Percentiles rank a stretch among this genome's conserved stretches.
Conservation (phyloP, 1,139 yeast species). For the Lodderomyces metapsilosis region DNA sequence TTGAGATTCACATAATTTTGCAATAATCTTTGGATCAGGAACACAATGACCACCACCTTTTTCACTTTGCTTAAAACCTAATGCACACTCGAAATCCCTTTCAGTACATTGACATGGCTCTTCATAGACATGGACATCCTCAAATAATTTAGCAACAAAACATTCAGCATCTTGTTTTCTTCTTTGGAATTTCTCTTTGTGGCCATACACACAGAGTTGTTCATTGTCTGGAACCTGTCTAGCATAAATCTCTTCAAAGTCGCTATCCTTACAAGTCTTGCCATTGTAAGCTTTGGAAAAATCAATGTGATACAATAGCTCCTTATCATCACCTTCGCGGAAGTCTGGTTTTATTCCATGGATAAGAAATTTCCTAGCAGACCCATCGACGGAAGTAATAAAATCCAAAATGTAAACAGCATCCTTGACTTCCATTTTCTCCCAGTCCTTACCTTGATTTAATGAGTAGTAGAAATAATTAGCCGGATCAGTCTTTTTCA, state of each 20-base stretch:
- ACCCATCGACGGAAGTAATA: constrained; percentile 71
- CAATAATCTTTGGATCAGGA: constrained; percentile 41
- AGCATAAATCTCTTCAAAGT: constrained; percentile 70
- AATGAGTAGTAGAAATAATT: constrained; percentile 55
- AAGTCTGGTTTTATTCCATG: constrained; percentile 33
- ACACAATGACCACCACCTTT: constrained; percentile 49
- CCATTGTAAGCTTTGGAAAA: constrained; percentile 59
- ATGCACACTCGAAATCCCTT: constrained; percentile 71
- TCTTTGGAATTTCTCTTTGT: constrained; percentile 61
- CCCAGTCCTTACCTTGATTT: constrained; percentile 77
- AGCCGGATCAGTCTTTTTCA: constrained; percentile 18
- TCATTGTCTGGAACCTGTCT: constrained; percentile 43
- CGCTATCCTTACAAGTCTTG: constrained; percentile 49
- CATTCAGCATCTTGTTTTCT: constrained; percentile 71
- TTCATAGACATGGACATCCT: constrained; percentile 55
- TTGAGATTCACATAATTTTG: constrained; percentile 23
- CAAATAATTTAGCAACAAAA: constrained; percentile 58
- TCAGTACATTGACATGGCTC: constrained; percentile 67
- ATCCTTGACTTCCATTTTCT: constrained; percentile 46
- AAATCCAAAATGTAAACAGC: constrained; percentile 46
- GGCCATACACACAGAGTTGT: constrained; percentile 74
- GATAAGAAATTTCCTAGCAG: constrained; percentile 60
- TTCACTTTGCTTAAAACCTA: constrained; percentile 47
- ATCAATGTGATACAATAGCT: constrained; percentile 48
- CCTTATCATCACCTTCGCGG: background rate